These are phyloP conservation scores for Cordyceps javanica DNA, from an alignment of 2,329 filamentous ascomycete species.

Conservation along the genomic window DNA sequence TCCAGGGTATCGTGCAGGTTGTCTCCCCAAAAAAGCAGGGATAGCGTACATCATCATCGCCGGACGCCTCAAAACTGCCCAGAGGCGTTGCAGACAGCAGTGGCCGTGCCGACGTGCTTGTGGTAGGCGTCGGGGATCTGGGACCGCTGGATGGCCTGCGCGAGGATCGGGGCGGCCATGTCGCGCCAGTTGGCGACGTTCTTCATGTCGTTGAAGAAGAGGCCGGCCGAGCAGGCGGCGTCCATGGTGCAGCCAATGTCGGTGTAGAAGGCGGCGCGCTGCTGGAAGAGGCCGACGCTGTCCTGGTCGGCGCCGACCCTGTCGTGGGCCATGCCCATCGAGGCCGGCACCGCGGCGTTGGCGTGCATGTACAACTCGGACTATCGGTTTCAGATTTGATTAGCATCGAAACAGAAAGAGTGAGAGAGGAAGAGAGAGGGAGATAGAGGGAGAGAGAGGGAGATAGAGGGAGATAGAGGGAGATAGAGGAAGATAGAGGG, in stretches of 20 bases:
- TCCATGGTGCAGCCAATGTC: conserved; percentile 15
- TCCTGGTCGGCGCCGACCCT: conserved; percentile 12
- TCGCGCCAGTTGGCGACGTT: conserved; percentile 4
- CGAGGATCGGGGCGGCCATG: conserved; percentile 3
- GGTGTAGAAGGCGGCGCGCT: conserved; percentile 13
- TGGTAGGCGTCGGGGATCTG: conserved; percentile 4
- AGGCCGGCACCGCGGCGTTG: conserved; percentile 6
- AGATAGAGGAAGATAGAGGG: too few species aligned
- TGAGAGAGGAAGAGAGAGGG: too few species aligned
- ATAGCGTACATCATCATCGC: neutral
- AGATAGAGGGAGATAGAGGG: too few species aligned
- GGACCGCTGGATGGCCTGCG: neutral
- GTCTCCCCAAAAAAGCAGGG: neutral
- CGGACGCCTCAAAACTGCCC: neutral
- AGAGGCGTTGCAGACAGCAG: neutral
- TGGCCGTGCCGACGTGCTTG: neutral
- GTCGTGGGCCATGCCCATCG: conserved; percentile 9
- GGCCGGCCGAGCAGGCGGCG: conserved; percentile 12
- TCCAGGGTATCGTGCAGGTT: neutral
- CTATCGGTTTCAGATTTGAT: too few species aligned
- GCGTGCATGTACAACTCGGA: conserved; percentile 12
- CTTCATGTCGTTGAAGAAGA: conserved; percentile 12
- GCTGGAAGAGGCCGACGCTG: conserved; percentile 16
- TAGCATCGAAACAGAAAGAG: too few species aligned
- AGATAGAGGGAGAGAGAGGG: too few species aligned